A percentile compares a stretch with the other conserved stretches of the same genome.
phyloP scores from a whole-genome alignment of 176 grass and related monocot genomes.

The Calamus simplicifolius region DNA sequence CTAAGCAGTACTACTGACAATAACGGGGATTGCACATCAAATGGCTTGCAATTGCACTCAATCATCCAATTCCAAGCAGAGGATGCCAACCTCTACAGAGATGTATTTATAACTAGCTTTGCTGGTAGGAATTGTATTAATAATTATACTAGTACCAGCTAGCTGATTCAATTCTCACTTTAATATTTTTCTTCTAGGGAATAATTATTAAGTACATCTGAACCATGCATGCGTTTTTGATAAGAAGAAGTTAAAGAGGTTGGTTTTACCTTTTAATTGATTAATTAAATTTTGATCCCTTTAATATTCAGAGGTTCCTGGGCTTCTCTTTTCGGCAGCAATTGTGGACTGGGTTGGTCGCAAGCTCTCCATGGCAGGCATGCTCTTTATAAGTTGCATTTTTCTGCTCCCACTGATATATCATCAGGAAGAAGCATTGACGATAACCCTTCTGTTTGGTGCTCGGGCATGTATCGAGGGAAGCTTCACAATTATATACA shows the following conservation, averaged over 20 bases:
- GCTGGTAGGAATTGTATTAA: too few relatives aligned
- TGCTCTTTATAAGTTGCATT: slow-evolving; percentile 74
- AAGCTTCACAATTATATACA: slow-evolving; percentile 86
- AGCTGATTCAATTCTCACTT: neutral
- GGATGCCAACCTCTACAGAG: slow-evolving; percentile 64
- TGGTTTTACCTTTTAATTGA: too few relatives aligned
- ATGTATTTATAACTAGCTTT: slow-evolving; percentile 94
- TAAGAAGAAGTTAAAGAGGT: too few relatives aligned
- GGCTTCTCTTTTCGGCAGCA: slow-evolving; percentile 57
- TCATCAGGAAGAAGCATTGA: slow-evolving; percentile 51
- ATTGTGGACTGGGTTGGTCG: slow-evolving; percentile 79
- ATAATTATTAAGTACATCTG: too few relatives aligned
- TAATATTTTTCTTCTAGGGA: neutral
- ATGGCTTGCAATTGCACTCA: slow-evolving; percentile 42
- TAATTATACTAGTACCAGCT: too few relatives aligned
- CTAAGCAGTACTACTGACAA: slow-evolving; percentile 79
- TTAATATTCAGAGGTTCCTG: slow-evolving; percentile 86
- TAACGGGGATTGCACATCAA: slow-evolving; percentile 55
- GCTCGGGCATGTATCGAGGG: slow-evolving; percentile 77
- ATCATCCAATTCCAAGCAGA: slow-evolving; percentile 43
- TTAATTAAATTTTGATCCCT: neutral
- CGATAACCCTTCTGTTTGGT: slow-evolving; percentile 60
- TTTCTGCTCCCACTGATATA: slow-evolving; percentile 75
- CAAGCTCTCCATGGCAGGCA: slow-evolving; percentile 85
- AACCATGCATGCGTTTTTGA: too few relatives aligned